Base-by-base conservation (phyloP, 371 early-diverging fungal species). In the Phascolomyces articulosus region DNA sequence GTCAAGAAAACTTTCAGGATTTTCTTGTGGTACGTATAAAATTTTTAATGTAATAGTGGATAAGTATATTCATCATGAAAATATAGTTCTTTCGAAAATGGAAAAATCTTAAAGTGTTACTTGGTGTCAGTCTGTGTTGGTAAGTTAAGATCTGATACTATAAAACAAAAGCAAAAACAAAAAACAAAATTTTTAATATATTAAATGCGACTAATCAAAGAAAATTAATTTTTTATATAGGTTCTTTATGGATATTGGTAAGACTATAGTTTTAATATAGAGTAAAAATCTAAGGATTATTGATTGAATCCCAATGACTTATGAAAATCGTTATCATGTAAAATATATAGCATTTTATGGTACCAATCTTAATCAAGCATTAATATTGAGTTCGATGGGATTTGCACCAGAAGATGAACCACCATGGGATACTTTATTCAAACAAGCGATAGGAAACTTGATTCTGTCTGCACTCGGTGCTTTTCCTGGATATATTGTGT, bases 391-490 rank as follows among this genome's bases (percentile, higher is more conserved):
- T 29, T 63, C 77, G 34, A 84, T 87, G 66, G 79, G 78, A 34
- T 86, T 72, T 55, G 63, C 72, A 18, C 70, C 65, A 40, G 51
- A 74, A 18, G 55, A 63, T 10, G 38, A 49, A 4, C 26, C 66
- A 51, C 66, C 74, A 4, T 85, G 69, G 67, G 69, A 76, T 55
- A 73, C 72, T 55, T 41, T 84, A 55, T 74, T 67, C 58, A 70
- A 61, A 27, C 65, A 67, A 13, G 77, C 87, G 26, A 55, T 86
- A 48, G 90, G 90, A 24, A 83, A 87, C 68, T 60, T 85, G 31
- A 80, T 87, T 64, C 73, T 91, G 41, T 76, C 89, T 3, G 58
- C 72, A n/a, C 72, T 87, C 27, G 91, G 91, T 58, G 83, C 81
- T 24, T 70, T 86, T 26, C 84, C 84, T 7, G 74, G 74, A 9